Conservation (phyloP, 2,329 filamentous ascomycete species). For the Xylaria sp. region DNA sequence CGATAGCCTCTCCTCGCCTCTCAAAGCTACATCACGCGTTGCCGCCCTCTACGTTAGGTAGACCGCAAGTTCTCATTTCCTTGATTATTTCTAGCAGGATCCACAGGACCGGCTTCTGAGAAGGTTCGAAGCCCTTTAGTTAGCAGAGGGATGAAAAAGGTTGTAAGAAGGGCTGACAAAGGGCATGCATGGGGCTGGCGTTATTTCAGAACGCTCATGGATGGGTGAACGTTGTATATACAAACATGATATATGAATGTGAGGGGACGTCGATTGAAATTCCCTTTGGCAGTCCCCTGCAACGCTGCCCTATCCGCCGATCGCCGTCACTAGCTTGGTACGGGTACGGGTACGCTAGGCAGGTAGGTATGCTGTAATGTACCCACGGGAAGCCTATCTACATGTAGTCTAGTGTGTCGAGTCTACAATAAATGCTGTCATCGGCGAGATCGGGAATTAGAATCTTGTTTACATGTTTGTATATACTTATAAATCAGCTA, state of each 20-base stretch:
- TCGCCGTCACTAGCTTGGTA: constrained; percentile 4
- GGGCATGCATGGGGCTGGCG: background rate
- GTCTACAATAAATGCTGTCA: no score
- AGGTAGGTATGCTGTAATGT: background rate
- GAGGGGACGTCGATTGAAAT: no score
- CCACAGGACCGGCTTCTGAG: background rate
- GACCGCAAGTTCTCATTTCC: background rate
- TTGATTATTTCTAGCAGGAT: background rate
- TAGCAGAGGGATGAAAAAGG: background rate
- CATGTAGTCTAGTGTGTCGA: no score
- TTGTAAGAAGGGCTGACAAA: background rate
- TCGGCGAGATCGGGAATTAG: no score
- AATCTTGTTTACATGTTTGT: no score
- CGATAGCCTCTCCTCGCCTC: background rate
- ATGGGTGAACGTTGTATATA: no score
- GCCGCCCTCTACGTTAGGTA: constrained; percentile 4
- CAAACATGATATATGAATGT: no score
- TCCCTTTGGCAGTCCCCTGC: no score
- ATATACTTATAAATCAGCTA: no score
- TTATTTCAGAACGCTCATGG: no score
- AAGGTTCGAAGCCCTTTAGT: background rate
- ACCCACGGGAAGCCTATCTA: background rate
- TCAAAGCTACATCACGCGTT: background rate
- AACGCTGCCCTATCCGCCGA: constrained; percentile 17
- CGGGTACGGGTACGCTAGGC: no score